Evolutionary conservation across 176 grass and related monocot species (phyloP).

Genomic region (Urochloa ruziziensis): DNA sequence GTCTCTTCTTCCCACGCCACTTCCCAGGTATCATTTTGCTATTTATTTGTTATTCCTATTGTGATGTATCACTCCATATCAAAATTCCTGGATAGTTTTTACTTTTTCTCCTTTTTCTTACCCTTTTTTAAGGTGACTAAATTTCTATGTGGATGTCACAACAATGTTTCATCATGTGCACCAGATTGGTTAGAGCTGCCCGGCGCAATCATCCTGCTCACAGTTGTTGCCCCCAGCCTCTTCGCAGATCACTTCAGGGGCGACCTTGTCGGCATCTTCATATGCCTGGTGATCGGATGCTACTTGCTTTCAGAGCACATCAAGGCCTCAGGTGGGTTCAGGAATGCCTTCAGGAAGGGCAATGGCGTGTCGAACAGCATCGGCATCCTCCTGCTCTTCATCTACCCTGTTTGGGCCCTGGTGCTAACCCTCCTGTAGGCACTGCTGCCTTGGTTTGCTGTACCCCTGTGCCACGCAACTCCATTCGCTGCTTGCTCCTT

Average conservation of each 20-base stretch:
- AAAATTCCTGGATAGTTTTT: background rate
- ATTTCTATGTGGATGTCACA: constrained; percentile 11
- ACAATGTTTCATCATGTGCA: constrained; percentile 3
- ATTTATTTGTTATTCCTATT: background rate
- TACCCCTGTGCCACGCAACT: background rate
- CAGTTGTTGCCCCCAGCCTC: constrained; percentile 60
- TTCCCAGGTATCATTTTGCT: constrained; percentile 56
- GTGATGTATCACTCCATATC: background rate
- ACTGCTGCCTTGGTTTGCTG: background rate
- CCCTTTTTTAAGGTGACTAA: background rate
- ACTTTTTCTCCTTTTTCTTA: background rate
- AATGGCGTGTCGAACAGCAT: constrained; percentile 74
- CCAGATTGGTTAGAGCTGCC: constrained; percentile 88
- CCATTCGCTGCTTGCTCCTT: background rate
- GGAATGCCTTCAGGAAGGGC: constrained; percentile 72
- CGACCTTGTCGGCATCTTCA: constrained; percentile 38
- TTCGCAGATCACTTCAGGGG: constrained; percentile 53
- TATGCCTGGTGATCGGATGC: constrained; percentile 75
- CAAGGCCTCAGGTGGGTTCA: constrained; percentile 73
- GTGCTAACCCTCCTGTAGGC: constrained; percentile 48
- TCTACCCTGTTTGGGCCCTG: constrained; percentile 70
- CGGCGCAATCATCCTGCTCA: constrained; percentile 65
- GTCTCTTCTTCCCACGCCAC: constrained; percentile 77
- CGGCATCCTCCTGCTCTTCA: constrained; percentile 79
- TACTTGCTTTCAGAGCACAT: constrained; percentile 96